Percentiles rank a stretch among this genome's conserved stretches.
Evolutionary conservation across 345 rosid genomes (phyloP).

Genomic region (Brassica cretica): DNA sequence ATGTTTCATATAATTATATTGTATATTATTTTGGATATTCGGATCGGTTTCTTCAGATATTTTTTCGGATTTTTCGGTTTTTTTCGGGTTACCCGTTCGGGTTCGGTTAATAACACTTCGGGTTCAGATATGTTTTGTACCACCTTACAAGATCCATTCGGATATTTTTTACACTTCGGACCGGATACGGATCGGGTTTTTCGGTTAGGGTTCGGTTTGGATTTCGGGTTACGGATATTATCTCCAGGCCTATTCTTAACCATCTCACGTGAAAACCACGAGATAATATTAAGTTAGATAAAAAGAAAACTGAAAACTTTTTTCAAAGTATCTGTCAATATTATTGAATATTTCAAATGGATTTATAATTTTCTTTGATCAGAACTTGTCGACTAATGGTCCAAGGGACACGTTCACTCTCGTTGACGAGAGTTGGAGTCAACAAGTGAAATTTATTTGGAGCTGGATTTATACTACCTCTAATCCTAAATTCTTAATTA

Average conservation of each 20-base stretch:
- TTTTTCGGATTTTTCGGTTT: too few relatives aligned
- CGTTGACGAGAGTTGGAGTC: slow-evolving; percentile 27
- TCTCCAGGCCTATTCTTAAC: background rate
- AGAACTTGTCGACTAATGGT: slow-evolving; percentile 15
- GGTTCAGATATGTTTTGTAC: too few relatives aligned
- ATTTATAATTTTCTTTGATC: background rate
- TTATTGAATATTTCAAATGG: background rate
- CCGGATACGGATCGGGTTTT: too few relatives aligned
- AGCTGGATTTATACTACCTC: background rate
- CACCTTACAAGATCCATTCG: too few relatives aligned
- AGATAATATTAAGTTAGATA: background rate
- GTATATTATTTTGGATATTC: too few relatives aligned
- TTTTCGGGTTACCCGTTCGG: too few relatives aligned
- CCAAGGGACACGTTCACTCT: slow-evolving; percentile 18
- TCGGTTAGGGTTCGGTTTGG: too few relatives aligned
- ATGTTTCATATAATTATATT: too few relatives aligned
- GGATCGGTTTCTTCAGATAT: too few relatives aligned
- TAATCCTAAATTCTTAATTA: background rate
- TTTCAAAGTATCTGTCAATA: slow-evolving; percentile 4
- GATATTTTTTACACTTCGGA: too few relatives aligned
- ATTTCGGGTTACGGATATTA: too few relatives aligned
- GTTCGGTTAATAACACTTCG: too few relatives aligned
- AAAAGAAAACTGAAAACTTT: background rate
- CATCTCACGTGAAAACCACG: slow-evolving; percentile 21
- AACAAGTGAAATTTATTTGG: slow-evolving; percentile 24